Percentiles rank a stretch among this genome's conserved stretches.
These are phyloP conservation scores for Przewalskia tangutica DNA, from an alignment of 257 asterid species.

Conservation along the genomic window DNA sequence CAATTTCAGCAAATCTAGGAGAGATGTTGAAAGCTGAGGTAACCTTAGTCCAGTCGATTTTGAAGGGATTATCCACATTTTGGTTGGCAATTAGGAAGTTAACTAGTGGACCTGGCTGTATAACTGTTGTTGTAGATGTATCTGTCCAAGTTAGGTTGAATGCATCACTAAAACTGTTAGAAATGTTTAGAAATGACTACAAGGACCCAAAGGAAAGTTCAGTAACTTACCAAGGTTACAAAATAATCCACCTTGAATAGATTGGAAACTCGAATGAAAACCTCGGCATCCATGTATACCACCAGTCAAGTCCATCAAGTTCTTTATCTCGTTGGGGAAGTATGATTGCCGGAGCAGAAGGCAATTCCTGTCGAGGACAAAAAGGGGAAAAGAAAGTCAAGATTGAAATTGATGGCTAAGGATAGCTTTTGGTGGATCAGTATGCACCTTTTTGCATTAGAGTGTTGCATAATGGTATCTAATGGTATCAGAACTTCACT, in stretches of 20 bases:
- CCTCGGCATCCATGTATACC: slow-evolving; percentile 45
- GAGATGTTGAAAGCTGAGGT: not conserved
- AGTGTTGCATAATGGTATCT: slow-evolving; percentile 31
- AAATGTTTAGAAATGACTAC: not conserved
- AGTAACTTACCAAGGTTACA: slow-evolving; percentile 31
- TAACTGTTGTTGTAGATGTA: slow-evolving; percentile 28
- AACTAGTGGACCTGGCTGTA: slow-evolving; percentile 39
- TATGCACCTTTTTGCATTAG: slow-evolving; percentile 27
- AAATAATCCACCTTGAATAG: slow-evolving; percentile 40
- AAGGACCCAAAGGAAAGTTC: not conserved
- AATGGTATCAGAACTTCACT: slow-evolving; percentile 21
- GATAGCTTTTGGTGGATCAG: not conserved
- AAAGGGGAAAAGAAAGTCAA: not conserved
- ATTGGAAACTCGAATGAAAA: slow-evolving; percentile 34
- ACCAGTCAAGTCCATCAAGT: slow-evolving; percentile 29
- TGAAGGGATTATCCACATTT: slow-evolving; percentile 32
- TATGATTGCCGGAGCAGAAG: slow-evolving; percentile 33
- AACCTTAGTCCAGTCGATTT: slow-evolving; percentile 42
- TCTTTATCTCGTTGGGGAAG: slow-evolving; percentile 23
- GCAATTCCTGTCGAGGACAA: slow-evolving; percentile 26
- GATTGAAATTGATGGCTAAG: not conserved
- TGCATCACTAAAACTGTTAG: not conserved
- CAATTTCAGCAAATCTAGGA: not conserved
- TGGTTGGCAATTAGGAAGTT: slow-evolving; percentile 34
- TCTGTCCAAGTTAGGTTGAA: slow-evolving; percentile 18